Evolutionary conservation across 495 filamentous ascomycete genomes (phyloP).

Genomic region (Tuber aestivum): DNA sequence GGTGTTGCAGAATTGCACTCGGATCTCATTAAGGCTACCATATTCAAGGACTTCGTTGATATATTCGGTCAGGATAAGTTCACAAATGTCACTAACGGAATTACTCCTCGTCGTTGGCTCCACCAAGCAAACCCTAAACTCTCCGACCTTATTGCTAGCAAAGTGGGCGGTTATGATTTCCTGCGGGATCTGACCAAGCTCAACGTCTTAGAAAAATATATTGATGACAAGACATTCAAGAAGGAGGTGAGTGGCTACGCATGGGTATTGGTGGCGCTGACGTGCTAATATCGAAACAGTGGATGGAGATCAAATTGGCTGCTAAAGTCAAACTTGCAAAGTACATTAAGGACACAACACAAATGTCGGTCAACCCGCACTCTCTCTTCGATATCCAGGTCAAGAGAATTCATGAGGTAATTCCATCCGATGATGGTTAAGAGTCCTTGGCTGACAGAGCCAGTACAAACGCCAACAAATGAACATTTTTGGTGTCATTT

Average conservation of each 20-base stretch:
- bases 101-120: slow-evolving; percentile 91
- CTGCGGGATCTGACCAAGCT: slow-evolving; percentile 80
- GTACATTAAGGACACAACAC: slow-evolving; percentile 74
- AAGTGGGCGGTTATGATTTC: slow-evolving; percentile 74
- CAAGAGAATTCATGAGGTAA: slow-evolving; percentile 86
- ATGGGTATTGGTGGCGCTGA: slow-evolving; percentile 48
- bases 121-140: slow-evolving; percentile 94
- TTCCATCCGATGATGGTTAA: neutral
- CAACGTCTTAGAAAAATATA: slow-evolving; percentile 70
- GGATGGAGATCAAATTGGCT: slow-evolving; percentile 45
- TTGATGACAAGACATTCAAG: slow-evolving; percentile 81
- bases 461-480: slow-evolving; percentile 95
- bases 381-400: slow-evolving; percentile 95
- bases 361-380: slow-evolving; percentile 74
- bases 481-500: slow-evolving; percentile 97
- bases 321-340: slow-evolving; percentile 79
- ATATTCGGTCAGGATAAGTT: slow-evolving; percentile 96
- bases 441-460: slow-evolving; percentile 6
- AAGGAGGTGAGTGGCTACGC: slow-evolving; percentile 84
- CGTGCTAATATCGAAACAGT: slow-evolving; percentile 29
- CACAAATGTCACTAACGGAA: slow-evolving; percentile 96
- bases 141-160: slow-evolving; percentile 85
- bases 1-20: slow-evolving; percentile 96
- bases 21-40: slow-evolving; percentile 93
- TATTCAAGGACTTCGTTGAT: slow-evolving; percentile 95